Evolutionary conservation across 352 stramenopile genomes (phyloP), one percentile per base, ranked within the genome.

Genomic region (Discostella stelligera): DNA sequence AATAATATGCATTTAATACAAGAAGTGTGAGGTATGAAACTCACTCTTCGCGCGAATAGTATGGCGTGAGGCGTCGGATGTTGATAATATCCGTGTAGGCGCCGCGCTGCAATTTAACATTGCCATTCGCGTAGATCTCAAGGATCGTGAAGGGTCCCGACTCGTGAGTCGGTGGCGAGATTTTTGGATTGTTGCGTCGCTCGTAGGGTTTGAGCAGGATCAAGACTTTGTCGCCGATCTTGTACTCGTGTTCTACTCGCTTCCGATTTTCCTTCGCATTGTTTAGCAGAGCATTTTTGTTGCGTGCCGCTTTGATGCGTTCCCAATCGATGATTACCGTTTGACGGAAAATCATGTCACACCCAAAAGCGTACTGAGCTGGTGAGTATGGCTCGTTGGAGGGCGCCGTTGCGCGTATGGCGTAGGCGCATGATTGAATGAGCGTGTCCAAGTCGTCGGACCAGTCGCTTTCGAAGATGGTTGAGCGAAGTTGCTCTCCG

Each of bases 301-400:
- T 37, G 30, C 50, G 46, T 14, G 13, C 5, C 11, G 21, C 10
- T 20, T 68, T 56, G 3, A 64, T 8, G 13, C 18, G 13, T 27
- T 54, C 23, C 60, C 60, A 67, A 46, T 67, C 48, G 7, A 53
- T 44, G 32, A 61, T 48, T 5, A 63, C 21, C 1, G 25, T 39
- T 16, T 63, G 50, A 16, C 50, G 46, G 32, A 63, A 71, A 5
- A 71, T 50, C 30, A 63, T 52, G 54, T 71, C 63, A 21, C 27
- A 41, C 6, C 63, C 48, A 18, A 71, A 71, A 11, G 27, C 61
- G 7, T 58, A 39, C 11, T 71, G 46, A 21, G 53, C 48, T 48
- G 63, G 46, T 39, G 63, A 71, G 46, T 67, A 56, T 2, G 50
- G 50, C 14, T 30, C 18, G 13, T 58, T 23, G 27, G 50, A 23